Conservation (phyloP, 2,329 filamentous ascomycete genomes). For the Hypoxylon sp. region DNA sequence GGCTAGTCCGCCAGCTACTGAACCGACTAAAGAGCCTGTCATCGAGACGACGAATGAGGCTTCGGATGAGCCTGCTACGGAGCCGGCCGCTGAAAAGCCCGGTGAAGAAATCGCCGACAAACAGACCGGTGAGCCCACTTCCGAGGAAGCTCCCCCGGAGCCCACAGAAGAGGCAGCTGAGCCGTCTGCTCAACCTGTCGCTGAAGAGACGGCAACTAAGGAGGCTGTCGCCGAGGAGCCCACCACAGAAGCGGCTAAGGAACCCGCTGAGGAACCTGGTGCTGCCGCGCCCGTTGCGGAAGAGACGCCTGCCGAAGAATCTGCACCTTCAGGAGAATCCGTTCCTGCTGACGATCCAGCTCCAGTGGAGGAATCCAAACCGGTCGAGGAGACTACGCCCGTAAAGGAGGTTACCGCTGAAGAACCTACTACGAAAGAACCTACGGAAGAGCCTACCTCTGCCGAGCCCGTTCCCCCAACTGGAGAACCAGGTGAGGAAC, state of each 20-base stretch:
- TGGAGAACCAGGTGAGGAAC: slow-evolving; percentile 13
- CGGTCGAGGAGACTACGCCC: not conserved
- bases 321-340: not conserved
- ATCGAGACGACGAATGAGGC: not conserved
- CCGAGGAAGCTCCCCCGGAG: not conserved
- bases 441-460: not conserved
- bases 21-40: not conserved
- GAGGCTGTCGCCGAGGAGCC: not conserved
- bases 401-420: not conserved
- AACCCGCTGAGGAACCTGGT: not conserved
- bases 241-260: slow-evolving; percentile 1
- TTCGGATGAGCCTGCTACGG: not conserved
- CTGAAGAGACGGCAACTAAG: slow-evolving; percentile 4
- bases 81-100: slow-evolving; percentile 11
- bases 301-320: not conserved
- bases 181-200: not conserved
- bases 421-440: not conserved
- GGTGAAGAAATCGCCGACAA: not conserved
- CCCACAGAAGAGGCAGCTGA: not conserved
- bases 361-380: not conserved
- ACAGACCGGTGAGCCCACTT: not conserved
- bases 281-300: not conserved
- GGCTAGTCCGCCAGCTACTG: not conserved
- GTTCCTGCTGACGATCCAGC: not conserved
- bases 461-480: not conserved